phyloP scores from a whole-genome alignment of 23 red algal species.

The Pyropia yezoensis region DNA sequence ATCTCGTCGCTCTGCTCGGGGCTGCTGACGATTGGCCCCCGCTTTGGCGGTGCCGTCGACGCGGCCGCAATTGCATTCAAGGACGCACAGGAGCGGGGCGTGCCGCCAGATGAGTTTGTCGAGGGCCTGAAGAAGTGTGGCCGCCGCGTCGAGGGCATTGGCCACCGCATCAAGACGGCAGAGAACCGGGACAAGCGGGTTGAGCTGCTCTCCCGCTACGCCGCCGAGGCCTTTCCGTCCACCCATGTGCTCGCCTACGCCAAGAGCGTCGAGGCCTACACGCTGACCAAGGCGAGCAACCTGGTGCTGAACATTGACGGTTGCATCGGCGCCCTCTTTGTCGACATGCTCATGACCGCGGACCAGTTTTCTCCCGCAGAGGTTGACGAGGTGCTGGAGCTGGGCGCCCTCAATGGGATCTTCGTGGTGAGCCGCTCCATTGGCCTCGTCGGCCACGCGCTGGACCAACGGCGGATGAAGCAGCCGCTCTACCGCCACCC shows the following conservation, averaged over 20 bases:
- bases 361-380: conserved; percentile 35
- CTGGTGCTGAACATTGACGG: conserved; percentile 98
- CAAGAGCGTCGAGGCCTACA: conserved; percentile 82
- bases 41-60: conserved; percentile 98
- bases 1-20: conserved; percentile 89
- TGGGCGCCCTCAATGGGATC: conserved; percentile 89
- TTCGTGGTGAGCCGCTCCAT: conserved; percentile 89
- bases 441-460: conserved; percentile 91
- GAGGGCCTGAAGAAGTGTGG: conserved; percentile 84
- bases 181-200: conserved; percentile 93
- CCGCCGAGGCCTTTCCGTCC: conserved; percentile 67
- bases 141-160: conserved; percentile 93
- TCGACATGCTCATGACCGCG: conserved; percentile 60
- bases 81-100: conserved; percentile 43
- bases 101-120: conserved; percentile 87
- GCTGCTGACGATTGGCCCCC: conserved; percentile 92
- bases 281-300: conserved; percentile 91
- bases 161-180: conserved; percentile 97
- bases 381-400: conserved; percentile 84
- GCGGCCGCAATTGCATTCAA: conserved; percentile 94
- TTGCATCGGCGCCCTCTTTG: conserved; percentile 89
- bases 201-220: conserved; percentile 82
- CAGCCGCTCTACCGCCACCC: conserved; percentile 98
- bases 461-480: conserved; percentile 95
- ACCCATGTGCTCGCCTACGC: conserved; percentile 81